Evolutionary conservation across 345 rosid species (phyloP), one percentile per base, ranked within the genome.

Genomic region (Eucalyptus cloeziana): DNA sequence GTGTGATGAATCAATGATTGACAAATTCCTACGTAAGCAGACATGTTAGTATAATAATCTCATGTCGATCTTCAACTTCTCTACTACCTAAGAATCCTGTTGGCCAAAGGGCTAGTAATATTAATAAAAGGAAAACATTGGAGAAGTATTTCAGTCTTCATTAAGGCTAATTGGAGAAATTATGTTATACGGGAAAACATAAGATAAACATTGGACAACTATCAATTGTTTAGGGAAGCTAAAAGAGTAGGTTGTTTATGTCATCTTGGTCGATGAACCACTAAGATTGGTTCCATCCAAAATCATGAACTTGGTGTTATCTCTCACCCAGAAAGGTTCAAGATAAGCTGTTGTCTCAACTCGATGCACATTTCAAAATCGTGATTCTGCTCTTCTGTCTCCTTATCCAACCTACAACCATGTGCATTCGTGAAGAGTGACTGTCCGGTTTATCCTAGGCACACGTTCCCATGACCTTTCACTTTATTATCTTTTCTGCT

Each of bases 1-100:
- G 14, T 21, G 27, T 24, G 7, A 71, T 19, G 14, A 71, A 37
- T 37, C 27, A 71, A 71, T 0, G 13, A 9, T 4, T 10, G 47
- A 21, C 4, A 37, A 4, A 37, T 37, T 71, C 47, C 13, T 71
- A 24, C 4, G 0, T 37, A 25, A 37, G 45, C 1, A 71, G 4
- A 71, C 83, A 21, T 37, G 27, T 37, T 24, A 37, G 7, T 19
- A 19, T 71, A 12, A 71, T 37, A 8, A 58, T 71, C 89, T 89
- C 90, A 96, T 98, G 98, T 80, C 91, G 88, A 49, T 95, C 92
- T 90, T 95, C 95, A 11, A 49, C 90, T n/a, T 94, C 90, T 60
- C 92, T 96, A 40, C 93, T 90, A 7, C 97, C 94, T n/a, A 94
- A 88, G 93, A 89, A 93, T 87, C 97, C 95, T 52, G 44, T 92